Conservation (phyloP, 345 rosid species). For the Eucalyptus camaldulensis region DNA sequence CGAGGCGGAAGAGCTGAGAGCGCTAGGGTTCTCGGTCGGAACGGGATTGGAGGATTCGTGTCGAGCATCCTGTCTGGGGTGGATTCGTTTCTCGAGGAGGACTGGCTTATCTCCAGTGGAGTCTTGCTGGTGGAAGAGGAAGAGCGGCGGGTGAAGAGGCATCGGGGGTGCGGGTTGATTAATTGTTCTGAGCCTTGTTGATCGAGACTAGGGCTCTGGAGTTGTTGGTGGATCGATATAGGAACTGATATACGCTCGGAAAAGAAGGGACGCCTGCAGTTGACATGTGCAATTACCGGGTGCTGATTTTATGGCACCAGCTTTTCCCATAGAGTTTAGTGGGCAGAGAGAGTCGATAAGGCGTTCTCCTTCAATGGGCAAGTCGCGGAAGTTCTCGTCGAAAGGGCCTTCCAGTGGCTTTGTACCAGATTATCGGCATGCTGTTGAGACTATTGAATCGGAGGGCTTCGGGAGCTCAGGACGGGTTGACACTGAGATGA, state of each 20-base stretch:
- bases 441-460: conserved; percentile 53
- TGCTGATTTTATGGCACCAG: conserved; percentile 45
- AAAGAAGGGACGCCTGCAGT: background rate
- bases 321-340: conserved; percentile 44
- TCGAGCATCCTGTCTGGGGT: background rate
- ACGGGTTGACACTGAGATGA: conserved; percentile 34
- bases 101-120: background rate
- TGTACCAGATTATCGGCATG: conserved; percentile 46
- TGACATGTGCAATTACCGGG: conserved; percentile 44
- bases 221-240: background rate
- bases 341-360: conserved; percentile 35
- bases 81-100: background rate
- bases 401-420: conserved; percentile 57
- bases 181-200: background rate
- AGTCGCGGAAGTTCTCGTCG: conserved; percentile 48
- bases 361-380: conserved; percentile 43
- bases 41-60: background rate
- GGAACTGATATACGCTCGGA: background rate
- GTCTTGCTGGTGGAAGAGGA: background rate
- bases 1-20: background rate
- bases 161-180: background rate
- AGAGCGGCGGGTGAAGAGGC: background rate
- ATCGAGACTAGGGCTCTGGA: background rate
- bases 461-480: conserved; percentile 68
- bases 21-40: background rate